A percentile compares a stretch with the other conserved stretches of the same genome.
Conservation (phyloP, 306 rosid species). For the Quercus dentata region DNA sequence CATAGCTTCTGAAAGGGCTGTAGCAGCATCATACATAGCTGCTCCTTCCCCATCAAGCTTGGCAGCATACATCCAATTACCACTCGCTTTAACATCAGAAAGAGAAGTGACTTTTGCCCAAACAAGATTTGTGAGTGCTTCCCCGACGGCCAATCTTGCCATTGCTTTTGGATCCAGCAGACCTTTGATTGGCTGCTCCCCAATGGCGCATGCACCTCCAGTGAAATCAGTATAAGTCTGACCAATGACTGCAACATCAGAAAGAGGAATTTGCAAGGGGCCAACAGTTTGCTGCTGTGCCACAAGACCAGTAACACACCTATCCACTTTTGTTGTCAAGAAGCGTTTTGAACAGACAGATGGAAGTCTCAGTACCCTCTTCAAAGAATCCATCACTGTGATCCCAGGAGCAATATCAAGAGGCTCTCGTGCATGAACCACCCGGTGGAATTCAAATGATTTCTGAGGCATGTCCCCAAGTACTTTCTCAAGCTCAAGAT, state of each 20-base stretch:
- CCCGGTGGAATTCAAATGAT: constrained; percentile 56
- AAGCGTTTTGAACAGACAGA: constrained; percentile 81
- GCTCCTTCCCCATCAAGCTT: constrained; percentile 96
- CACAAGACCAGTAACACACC: constrained; percentile 86
- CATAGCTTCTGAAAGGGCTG: constrained; percentile 74
- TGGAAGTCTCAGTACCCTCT: constrained; percentile 78
- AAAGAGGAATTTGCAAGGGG: constrained; percentile 76
- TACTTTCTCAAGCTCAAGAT: constrained; percentile 86
- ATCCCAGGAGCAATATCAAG: constrained; percentile 77
- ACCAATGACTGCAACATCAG: constrained; percentile 90
- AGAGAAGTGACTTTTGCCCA: constrained; percentile 87
- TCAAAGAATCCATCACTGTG: constrained; percentile 59
- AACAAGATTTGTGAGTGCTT: constrained; percentile 93
- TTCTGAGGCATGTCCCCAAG: constrained; percentile 95
- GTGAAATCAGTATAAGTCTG: constrained; percentile 67
- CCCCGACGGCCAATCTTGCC: constrained; percentile 94
- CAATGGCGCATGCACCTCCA: constrained; percentile 92
- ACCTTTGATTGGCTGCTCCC: constrained; percentile 91
- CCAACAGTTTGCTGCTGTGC: constrained; percentile 96
- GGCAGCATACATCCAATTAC: constrained; percentile 96
- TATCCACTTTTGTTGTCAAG: constrained; percentile 73
- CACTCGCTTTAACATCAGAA: constrained; percentile 91
- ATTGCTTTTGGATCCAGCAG: constrained; percentile 83
- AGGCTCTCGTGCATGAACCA: constrained; percentile 52
- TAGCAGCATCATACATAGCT: constrained; percentile 85